These are phyloP conservation scores for Vigna angularis DNA, from an alignment of 306 rosid species.

Conservation along the genomic window DNA sequence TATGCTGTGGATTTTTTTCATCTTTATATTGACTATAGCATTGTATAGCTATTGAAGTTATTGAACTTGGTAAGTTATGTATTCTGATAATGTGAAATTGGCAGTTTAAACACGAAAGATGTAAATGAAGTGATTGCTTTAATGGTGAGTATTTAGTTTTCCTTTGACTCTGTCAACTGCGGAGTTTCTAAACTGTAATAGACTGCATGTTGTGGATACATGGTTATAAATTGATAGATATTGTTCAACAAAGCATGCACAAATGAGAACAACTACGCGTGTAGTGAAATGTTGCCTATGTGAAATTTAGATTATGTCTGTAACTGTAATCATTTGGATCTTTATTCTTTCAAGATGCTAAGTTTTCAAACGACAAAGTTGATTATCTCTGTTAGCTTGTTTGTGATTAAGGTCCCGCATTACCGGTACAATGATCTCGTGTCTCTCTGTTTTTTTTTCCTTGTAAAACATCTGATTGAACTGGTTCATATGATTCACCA, in stretches of 20 bases:
- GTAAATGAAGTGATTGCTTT: slow-evolving; percentile 42
- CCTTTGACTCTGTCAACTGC: neutral
- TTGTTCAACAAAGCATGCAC: neutral
- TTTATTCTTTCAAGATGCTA: slow-evolving; percentile 2
- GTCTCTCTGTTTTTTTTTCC: too few relatives aligned
- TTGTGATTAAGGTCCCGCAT: neutral
- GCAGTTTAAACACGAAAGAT: slow-evolving; percentile 47
- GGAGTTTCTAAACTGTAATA: neutral
- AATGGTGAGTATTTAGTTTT: slow-evolving; percentile 26
- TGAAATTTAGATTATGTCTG: neutral
- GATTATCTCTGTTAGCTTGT: too few relatives aligned
- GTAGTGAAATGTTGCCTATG: neutral
- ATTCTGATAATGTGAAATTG: slow-evolving; percentile 48
- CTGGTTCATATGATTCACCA: neutral
- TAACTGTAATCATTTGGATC: neutral
- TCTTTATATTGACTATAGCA: slow-evolving; percentile 38
- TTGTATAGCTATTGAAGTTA: slow-evolving; percentile 51
- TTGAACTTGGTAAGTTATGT: slow-evolving; percentile 42
- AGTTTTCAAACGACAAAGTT: too few relatives aligned
- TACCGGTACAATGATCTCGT: neutral
- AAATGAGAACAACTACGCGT: neutral
- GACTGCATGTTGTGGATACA: neutral
- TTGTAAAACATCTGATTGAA: too few relatives aligned
- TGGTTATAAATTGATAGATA: neutral
- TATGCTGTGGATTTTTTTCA: slow-evolving; percentile 41